Percentiles rank a stretch among this genome's conserved stretches.
Conservation (phyloP, 495 filamentous ascomycete genomes). For the Cairneyella variabilis region DNA sequence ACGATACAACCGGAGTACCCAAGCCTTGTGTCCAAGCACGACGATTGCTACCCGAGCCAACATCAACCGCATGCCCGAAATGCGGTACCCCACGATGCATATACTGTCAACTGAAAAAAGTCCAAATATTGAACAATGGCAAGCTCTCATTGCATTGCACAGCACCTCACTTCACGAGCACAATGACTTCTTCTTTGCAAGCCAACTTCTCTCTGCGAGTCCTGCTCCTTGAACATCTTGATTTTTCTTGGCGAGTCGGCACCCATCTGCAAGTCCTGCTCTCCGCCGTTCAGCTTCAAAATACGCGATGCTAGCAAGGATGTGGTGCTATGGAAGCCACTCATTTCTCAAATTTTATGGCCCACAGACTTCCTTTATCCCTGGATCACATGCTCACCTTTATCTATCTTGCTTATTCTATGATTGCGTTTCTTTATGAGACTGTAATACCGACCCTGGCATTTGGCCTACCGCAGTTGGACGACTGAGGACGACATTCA, state of each 20-base stretch:
- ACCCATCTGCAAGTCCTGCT: conserved; percentile 60
- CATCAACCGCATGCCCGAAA: too few species aligned
- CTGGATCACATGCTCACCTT: conserved; percentile 78
- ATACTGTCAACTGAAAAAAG: too few species aligned
- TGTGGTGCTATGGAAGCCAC: conserved; percentile 84
- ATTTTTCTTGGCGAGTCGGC: conserved; percentile 77
- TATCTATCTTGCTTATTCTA: conserved; percentile 78
- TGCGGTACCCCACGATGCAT: too few species aligned
- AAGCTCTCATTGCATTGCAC: conserved; percentile 68
- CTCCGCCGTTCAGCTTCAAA: conserved; percentile 58
- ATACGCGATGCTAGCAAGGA: conserved; percentile 75
- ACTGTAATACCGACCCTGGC: conserved; percentile 72
- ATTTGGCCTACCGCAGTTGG: conserved; percentile 64
- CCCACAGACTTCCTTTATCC: conserved; percentile 63
- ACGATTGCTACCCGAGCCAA: too few species aligned
- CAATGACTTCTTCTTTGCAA: conserved; percentile 77
- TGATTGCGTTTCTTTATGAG: conserved; percentile 74
- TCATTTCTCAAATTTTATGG: conserved; percentile 69
- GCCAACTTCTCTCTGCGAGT: conserved; percentile 66
- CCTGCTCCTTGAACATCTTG: too few species aligned
- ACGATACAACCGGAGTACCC: too few species aligned
- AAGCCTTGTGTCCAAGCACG: too few species aligned
- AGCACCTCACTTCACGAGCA: conserved; percentile 70
- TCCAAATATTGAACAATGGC: too few species aligned
- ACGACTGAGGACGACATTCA: conserved; percentile 68